Evolutionary conservation across 371 early-diverging fungal genomes (phyloP), one percentile per base, ranked within the genome.

Genomic region (Chytridiales sp.): DNA sequence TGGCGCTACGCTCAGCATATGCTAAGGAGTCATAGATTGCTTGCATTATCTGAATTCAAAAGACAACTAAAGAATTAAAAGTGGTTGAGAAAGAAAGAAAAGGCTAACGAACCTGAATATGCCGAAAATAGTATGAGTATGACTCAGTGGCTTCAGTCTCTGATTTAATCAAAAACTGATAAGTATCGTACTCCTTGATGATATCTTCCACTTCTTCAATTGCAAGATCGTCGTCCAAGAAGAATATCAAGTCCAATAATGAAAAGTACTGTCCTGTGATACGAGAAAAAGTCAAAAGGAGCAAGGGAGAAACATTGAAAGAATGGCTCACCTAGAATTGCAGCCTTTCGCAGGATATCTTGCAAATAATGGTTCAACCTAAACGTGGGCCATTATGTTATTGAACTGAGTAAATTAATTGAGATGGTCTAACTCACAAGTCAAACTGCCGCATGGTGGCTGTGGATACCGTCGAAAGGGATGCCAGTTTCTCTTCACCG

Each of bases 391-490:
- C 4, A 41, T 42, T 5, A 26, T 15, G 6, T 6, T 19, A 15
- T 29, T 4, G 21, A 15, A 11, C n/a, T 5, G 19, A 9, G 48
- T 9, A 17, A 17, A 6, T 21, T n/a, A 29, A 19, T 51, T n/a
- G 6, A 51, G 4, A 35, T 51, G 32, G 15, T 35, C 19, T n/a
- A 30, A 34, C n/a, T 19, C 41, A 54, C 54, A 39, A 26, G 21
- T 54, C 54, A 41, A 54, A 41, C 29, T 54, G 54, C 24, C 38
- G 27, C 15, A 31, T 41, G 4, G 41, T 54, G 3, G 54, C 39
- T 6, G 54, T 42, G 3, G 19, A 30, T 4, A 41, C 26, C 4
- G 39, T 40, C 3, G 17, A 26, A 24, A 42, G 21, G 2, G 41
- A 29, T 3, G 41, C 13, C 22, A 4, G 27, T 4, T 54, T 42